Base-by-base conservation (phyloP, 2,329 filamentous ascomycete species). In the Colletotrichum sp. region DNA sequence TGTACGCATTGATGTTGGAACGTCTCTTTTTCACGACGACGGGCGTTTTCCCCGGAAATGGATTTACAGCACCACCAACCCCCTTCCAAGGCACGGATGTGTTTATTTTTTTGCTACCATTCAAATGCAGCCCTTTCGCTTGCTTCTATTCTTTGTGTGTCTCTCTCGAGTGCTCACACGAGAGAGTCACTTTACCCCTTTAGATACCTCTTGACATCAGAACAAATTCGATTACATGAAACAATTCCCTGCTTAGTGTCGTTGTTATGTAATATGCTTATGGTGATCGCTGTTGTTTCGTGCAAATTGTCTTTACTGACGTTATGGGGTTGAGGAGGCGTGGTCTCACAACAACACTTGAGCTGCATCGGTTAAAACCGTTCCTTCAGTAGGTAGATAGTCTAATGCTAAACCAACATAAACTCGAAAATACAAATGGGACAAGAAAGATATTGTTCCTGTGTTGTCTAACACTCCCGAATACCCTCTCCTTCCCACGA, bases 371-470 rank as follows among this genome's bases (percentile, higher is more conserved):
- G 26, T 26, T 28, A 39, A 16, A 60, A 64, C 18, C 28, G 18
- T 21, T 10, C 32, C 60, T 32, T 64, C 13, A 39, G 60, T 64
- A 13, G 7, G 60, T 77, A 75, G 67, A 77, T 75, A 64, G 64
- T 76, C 71, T 76, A 75, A 65, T 69, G 28, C 63, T 36, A 65
- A 67, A 30, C 10, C 64, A 60, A 68, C 39, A 43, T 63, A 59
- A 67, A 71, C 26, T 30, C 28, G 24, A 60, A 55, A 24, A 30
- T 21, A 67, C 34, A 34, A 34, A 26, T 12, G 12, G 39, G 21
- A 24, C 12, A 28, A 64, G 65, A 59, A 48, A 67, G 43, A 52
- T 48, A 65, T 30, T 30, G 32, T 59, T n/a, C 21, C 48, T 64
- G 65, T 72, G 61, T 52, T 52, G 43, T 52, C n/a, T 61, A 16